phyloP scores from a whole-genome alignment of 441 rosid genomes.

The Sinapis alba region DNA sequence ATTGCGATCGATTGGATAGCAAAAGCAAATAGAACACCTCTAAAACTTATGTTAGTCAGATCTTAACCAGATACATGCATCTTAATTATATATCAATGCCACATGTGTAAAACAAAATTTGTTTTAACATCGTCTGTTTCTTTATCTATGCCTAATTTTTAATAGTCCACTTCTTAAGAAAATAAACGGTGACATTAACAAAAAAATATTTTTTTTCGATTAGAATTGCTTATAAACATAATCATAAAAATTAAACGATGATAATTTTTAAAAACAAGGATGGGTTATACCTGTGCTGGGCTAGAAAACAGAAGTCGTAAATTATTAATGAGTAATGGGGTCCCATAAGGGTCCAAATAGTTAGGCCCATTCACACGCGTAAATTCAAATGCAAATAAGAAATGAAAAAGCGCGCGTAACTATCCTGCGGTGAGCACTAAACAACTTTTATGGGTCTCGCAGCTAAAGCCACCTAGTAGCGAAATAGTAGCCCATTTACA shows the following conservation, averaged over 20 bases:
- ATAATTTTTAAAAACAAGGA: neutral
- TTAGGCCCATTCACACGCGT: neutral
- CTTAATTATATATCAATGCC: neutral
- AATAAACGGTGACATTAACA: neutral
- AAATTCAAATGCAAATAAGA: neutral
- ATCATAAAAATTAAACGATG: neutral
- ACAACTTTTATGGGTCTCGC: neutral
- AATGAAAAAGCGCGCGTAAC: neutral
- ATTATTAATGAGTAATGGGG: neutral
- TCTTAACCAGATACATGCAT: neutral
- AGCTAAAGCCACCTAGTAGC: neutral
- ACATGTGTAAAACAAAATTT: neutral
- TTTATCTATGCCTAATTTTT: neutral
- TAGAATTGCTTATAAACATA: neutral
- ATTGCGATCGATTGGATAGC: neutral
- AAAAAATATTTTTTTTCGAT: neutral
- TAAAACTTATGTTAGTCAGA: neutral
- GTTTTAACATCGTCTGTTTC: neutral
- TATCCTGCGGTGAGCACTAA: neutral
- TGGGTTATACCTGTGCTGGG: neutral
- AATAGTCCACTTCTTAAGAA: neutral
- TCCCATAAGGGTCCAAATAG: neutral
- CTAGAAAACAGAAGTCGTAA: neutral
- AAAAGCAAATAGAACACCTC: neutral
- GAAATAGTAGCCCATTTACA: neutral